These are phyloP conservation scores for Saitozyma sp. DNA, from an alignment of 768 basidiomycete species.

Conservation along the genomic window DNA sequence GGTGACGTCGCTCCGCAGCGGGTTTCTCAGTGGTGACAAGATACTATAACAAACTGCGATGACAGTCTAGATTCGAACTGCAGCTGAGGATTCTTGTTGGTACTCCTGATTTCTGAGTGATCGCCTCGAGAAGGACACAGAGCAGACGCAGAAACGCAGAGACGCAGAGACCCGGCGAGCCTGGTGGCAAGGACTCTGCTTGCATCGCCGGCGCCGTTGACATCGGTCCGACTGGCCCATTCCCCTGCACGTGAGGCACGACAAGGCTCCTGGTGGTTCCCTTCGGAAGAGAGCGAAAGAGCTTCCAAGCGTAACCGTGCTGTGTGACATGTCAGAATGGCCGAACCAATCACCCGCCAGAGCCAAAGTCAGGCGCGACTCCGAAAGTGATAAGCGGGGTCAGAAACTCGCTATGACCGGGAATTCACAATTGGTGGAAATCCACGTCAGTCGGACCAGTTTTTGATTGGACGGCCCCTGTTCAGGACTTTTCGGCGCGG, in stretches of 20 bases:
- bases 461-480: neutral
- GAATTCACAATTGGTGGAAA: too few relatives aligned
- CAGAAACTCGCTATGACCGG: neutral
- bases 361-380: slow-evolving; percentile 2
- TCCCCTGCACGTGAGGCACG: too few relatives aligned
- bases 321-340: neutral
- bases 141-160: too few relatives aligned
- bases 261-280: too few relatives aligned
- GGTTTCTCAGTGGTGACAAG: neutral
- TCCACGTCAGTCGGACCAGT: too few relatives aligned
- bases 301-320: too few relatives aligned
- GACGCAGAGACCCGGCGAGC: too few relatives aligned
- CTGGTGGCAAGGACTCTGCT: neutral
- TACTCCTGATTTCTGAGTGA: neutral
- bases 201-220: neutral
- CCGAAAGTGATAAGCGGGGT: neutral
- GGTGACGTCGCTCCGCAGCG: too few relatives aligned
- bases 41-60: neutral
- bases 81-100: neutral
- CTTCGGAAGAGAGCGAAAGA: too few relatives aligned
- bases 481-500: neutral
- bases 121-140: too few relatives aligned
- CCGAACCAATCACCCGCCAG: neutral
- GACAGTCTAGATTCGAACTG: neutral
- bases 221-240: too few relatives aligned